Base-by-base conservation (phyloP, 2,329 filamentous ascomycete species). In the Phoma sp. region DNA sequence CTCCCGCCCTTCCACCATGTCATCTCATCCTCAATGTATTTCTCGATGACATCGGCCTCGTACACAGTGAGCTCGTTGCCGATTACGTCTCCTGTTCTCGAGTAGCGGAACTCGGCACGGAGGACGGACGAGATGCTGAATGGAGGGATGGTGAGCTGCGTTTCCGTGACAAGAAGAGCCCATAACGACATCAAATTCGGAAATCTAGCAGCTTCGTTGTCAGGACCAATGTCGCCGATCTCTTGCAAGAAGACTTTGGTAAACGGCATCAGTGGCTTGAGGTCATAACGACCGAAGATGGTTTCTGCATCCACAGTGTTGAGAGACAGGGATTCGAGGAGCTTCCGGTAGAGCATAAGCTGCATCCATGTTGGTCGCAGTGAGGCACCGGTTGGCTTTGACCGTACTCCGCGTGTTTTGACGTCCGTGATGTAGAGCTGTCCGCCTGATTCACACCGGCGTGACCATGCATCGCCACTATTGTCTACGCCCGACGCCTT, bases 1-100 rank as follows among this genome's bases (percentile, higher is more conserved):
- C 93, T 80, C 64, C 89, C 80, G 1, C 93, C 93, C 26, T 84
- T 85, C 93, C 93, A 98, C 92, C 92, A 97, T n/a, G 81, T 73
- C 83, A 97, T 86, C 59, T 90, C 87, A 2, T 85, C 81, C 0
- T 76, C 69, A 3, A 96, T 72, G 68, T 96, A 96, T 1, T 74
- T 75, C 10, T 87, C 82, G 36, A 97, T 77, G 2, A 80, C 80
- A 1, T 79, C 72, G 0, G 82, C 78, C 50, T 93, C 88, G 67
- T 91, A 91, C 0, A 85, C 79, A 61, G 95, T 85, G 1, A 81
- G 81, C 53, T 84, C 83, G 37, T 72, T 81, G 20, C 86, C 87
- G 7, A 90, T 74, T 9, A 86, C 67, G 5, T 75, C 69, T 0
- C 83, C 83, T 25, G 74, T 74, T 28, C 71, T 71, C 4, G 79